Conservation (phyloP, 2,329 filamentous ascomycete species). For the Neopestalotiopsis sp. region DNA sequence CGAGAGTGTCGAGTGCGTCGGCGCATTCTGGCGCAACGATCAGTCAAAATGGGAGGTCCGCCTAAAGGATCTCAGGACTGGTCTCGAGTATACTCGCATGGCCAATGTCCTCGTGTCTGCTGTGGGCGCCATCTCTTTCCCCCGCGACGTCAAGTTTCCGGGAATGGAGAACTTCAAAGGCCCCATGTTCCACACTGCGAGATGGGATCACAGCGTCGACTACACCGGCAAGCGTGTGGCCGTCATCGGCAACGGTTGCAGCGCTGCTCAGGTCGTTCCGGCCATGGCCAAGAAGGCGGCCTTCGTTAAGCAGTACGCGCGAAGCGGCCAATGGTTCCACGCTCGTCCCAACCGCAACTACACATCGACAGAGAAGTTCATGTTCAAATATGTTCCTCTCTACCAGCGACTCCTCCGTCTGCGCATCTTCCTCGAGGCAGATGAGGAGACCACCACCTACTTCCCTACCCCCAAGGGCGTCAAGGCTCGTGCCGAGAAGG, state of each 20-base stretch:
- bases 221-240: slow-evolving; percentile 39
- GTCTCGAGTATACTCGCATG: slow-evolving; percentile 24
- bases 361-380: slow-evolving; percentile 25
- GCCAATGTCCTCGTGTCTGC: slow-evolving; percentile 33
- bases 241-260: slow-evolving; percentile 44
- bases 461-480: slow-evolving; percentile 21
- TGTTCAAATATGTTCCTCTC: slow-evolving; percentile 30
- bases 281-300: slow-evolving; percentile 34
- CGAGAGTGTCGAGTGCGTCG: slow-evolving; percentile 17
- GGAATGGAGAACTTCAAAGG: slow-evolving; percentile 41
- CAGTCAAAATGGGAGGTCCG: slow-evolving; percentile 24
- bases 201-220: slow-evolving; percentile 37
- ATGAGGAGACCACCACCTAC: slow-evolving; percentile 27
- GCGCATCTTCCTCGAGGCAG: slow-evolving; percentile 29
- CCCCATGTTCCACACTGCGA: slow-evolving; percentile 40
- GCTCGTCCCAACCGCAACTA: slow-evolving; percentile 30
- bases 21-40: slow-evolving; percentile 32
- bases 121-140: slow-evolving; percentile 33
- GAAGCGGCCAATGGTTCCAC: slow-evolving; percentile 32
- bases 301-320: slow-evolving; percentile 33
- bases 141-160: slow-evolving; percentile 31
- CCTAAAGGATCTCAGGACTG: slow-evolving; percentile 21
- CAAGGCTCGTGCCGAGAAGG: slow-evolving; percentile 20
- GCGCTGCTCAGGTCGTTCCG: slow-evolving; percentile 42
- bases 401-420: slow-evolving; percentile 27